These are phyloP conservation scores for Kwoniella shivajii DNA, from an alignment of 1,284 basidiomycete genomes.

Conservation along the genomic window DNA sequence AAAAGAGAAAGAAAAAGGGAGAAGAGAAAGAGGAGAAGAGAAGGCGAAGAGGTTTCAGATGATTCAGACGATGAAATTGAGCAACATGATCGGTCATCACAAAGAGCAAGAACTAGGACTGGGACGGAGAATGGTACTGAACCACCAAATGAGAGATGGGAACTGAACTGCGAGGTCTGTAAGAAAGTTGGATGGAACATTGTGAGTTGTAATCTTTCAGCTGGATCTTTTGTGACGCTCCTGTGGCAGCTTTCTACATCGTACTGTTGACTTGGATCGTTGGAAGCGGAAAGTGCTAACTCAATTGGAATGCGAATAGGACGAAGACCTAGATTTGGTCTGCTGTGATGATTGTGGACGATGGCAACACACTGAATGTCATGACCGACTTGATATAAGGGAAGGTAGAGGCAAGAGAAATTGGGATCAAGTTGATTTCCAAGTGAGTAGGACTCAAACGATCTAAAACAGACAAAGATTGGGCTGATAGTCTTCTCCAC, in stretches of 20 bases:
- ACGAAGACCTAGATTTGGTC: conserved; percentile 56
- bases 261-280: too few species aligned
- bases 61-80: conserved; percentile 17
- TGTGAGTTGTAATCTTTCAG: too few species aligned
- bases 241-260: too few species aligned
- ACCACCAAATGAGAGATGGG: conserved; percentile 52
- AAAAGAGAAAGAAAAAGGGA: conserved; percentile 49
- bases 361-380: conserved; percentile 56
- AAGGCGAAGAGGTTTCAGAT: conserved; percentile 31
- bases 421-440: conserved; percentile 54
- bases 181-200: conserved; percentile 55
- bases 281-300: too few species aligned
- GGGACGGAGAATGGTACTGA: conserved; percentile 1
- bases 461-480: background rate
- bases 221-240: too few species aligned
- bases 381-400: conserved; percentile 43
- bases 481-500: background rate
- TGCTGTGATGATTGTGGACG: conserved; percentile 59
- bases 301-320: too few species aligned
- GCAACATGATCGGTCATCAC: background rate
- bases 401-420: conserved; percentile 42
- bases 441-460: conserved; percentile 24
- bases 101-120: conserved; percentile 1
- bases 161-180: conserved; percentile 58
- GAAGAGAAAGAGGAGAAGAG: conserved; percentile 40